Base-by-base conservation (phyloP, 2,329 filamentous ascomycete genomes). In the Arthrobotrys megalospora region DNA sequence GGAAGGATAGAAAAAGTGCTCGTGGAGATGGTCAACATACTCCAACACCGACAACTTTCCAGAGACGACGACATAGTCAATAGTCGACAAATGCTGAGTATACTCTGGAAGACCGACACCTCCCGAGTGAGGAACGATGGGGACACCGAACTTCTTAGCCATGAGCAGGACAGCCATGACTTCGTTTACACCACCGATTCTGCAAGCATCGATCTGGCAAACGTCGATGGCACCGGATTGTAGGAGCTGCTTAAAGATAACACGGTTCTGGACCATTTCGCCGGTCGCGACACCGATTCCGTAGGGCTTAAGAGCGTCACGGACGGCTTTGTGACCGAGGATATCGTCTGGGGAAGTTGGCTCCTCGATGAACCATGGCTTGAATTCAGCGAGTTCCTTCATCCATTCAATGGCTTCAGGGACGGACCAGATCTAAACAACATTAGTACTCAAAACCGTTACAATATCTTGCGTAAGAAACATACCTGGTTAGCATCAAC, bases 211-310 rank as follows among this genome's bases (percentile, higher is more conserved):
- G 81, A 96, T 92, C 85, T 97, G 94, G 84, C 93, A 93, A 19
- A 97, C 90, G 82, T 96, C 93, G 81, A 97, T 93, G 78, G 93
- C 93, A 63, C 91, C 91, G 1, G 90, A 87, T 83, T 91, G 89
- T 64, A 97, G 88, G 78, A 97, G 89, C 85, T 97, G 94, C 88
- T 97, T 97, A 89, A 97, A 97, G 82, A 97, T 90, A 80, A 97
- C 92, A 45, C 94, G 90, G 87, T 97, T 97, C 86, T 97, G 94
- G 86, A 93, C 96, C 93, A 97, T 96, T 86, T 97, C 94, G 80
- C 94, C 94, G 0, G 94, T 97, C 6, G 94, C 94, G 4, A 97
- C 94, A 75, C 93, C 93, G 82, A 97, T 93, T 72, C 89, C 89
- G 83, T 90, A 87, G 0, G 92, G 90, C 82, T 88, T 88, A 10